A percentile compares a stretch with the other conserved stretches of the same genome.
These are phyloP conservation scores for Mortierella sp. DNA, from an alignment of 371 early-diverging fungal species.

Conservation along the genomic window DNA sequence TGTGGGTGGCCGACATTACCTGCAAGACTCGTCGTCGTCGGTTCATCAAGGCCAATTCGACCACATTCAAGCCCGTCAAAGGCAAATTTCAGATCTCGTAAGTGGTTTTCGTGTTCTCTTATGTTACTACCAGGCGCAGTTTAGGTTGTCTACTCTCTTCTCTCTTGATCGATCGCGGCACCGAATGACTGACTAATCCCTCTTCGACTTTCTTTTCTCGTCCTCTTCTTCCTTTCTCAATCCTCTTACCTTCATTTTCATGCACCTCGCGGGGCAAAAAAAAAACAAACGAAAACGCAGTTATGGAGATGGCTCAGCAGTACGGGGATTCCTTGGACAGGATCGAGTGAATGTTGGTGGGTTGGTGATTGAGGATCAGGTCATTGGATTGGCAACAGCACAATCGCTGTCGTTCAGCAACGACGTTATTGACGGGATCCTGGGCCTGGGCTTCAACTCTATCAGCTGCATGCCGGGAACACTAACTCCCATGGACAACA, in stretches of 20 bases:
- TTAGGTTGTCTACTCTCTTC: background rate
- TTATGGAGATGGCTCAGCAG: constrained; percentile 70
- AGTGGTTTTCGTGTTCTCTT: background rate
- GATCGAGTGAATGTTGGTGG: constrained; percentile 64
- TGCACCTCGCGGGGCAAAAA: background rate
- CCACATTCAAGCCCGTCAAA: constrained; percentile 34
- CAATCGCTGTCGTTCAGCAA: constrained; percentile 55
- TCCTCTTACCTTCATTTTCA: background rate
- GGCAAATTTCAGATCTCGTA: constrained; percentile 44
- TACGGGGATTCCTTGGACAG: constrained; percentile 58
- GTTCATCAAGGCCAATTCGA: constrained; percentile 38
- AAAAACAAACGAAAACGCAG: constrained; percentile 1
- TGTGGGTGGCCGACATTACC: constrained; percentile 64
- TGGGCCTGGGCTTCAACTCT: constrained; percentile 61
- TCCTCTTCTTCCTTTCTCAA: background rate
- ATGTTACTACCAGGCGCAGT: background rate
- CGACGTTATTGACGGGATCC: constrained; percentile 61
- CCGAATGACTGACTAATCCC: background rate
- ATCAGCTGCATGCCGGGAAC: constrained; percentile 58
- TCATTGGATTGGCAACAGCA: constrained; percentile 56
- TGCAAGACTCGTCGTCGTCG: constrained; percentile 30
- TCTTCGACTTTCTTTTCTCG: background rate
- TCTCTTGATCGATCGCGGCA: background rate
- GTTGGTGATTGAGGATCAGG: constrained; percentile 58
- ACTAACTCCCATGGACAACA: constrained; percentile 61